Evolutionary conservation across 2,329 filamentous ascomycete genomes (phyloP).

Genomic region (Claviceps purpurea): DNA sequence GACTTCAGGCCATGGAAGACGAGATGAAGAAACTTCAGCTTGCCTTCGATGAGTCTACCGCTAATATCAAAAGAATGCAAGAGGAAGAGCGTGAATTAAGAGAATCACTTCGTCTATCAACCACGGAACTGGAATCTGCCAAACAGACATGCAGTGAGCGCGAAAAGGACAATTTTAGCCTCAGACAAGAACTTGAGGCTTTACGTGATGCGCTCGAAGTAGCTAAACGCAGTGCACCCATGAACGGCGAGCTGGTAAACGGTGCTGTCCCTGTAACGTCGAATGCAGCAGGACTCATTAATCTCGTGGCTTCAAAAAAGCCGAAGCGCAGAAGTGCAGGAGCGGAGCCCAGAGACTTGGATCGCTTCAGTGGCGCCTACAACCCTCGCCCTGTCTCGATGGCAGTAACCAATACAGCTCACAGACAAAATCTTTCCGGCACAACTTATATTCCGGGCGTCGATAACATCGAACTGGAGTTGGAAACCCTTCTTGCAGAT

Average conservation of each 20-base stretch:
- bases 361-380: constrained; percentile 84
- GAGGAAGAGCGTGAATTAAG: constrained; percentile 82
- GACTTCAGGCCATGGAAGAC: constrained; percentile 80
- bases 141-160: constrained; percentile 61
- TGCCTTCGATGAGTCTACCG: constrained; percentile 79
- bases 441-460: constrained; percentile 66
- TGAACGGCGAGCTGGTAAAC: constrained; percentile 47
- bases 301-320: constrained; percentile 93
- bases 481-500: constrained; percentile 85
- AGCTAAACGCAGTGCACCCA: constrained; percentile 63
- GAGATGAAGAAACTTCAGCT: constrained; percentile 87
- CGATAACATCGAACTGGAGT: constrained; percentile 88
- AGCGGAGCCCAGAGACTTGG: constrained; percentile 68
- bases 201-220: constrained; percentile 86
- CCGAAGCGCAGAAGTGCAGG: constrained; percentile 89
- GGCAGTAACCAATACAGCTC: constrained; percentile 59
- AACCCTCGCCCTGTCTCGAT: constrained; percentile 94
- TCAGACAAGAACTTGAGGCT: constrained; percentile 79
- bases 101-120: constrained; percentile 68
- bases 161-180: constrained; percentile 72
- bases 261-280: constrained; percentile 30
- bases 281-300: constrained; percentile 70
- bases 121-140: constrained; percentile 66
- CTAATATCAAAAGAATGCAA: constrained; percentile 85
- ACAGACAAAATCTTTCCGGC: constrained; percentile 59